Evolutionary conservation across 768 basidiomycete species (phyloP), one percentile per base, ranked within the genome.

Genomic region (Paxillus rubicundulus): DNA sequence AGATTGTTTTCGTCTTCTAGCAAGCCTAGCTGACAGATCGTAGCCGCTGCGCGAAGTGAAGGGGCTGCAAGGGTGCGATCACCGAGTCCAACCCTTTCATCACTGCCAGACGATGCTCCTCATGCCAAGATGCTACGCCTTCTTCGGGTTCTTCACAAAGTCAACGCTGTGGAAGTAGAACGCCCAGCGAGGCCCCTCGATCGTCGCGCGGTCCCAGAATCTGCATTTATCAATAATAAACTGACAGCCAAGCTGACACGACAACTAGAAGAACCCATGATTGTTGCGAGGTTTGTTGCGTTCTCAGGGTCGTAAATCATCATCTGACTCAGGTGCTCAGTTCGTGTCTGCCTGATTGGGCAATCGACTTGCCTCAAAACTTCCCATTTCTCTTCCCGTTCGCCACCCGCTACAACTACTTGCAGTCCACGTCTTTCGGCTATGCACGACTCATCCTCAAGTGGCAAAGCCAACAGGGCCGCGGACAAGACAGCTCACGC

Each of bases 321-420:
- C 42, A 0, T 21, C 36, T 57, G 16, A 54, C 47, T 27, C 54
- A 49, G 7, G 47, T 17, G 9, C 49, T 24, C 20, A 97, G 96
- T 62, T 92, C 92, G 21, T 98, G 97, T 71, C 74, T 98, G 4
- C 97, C 97, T 6, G 94, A 97, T 64, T 99, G 97, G 97, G 91
- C 96, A 0, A 74, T 94, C 40, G 96, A 98, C 67, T 80, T 99
- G 6, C 94, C 95, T 2, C 92, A 92, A 62, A 88, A 94, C 62
- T 99, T 97, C 80, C 90, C 96, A 0, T 99, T 99, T 84, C 80
- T 99, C 9, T 98, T 99, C 81, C 97, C 97, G 0, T 98, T 99
- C 71, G 89, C 95, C 18, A 97, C 95, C 12, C 91, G 97, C 30
- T 98, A 94, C 73, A 89, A 89, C 60, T 98, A 98, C 81, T 75